These are phyloP conservation scores for Mycena latifolia DNA, from an alignment of 768 basidiomycete genomes.

Conservation along the genomic window DNA sequence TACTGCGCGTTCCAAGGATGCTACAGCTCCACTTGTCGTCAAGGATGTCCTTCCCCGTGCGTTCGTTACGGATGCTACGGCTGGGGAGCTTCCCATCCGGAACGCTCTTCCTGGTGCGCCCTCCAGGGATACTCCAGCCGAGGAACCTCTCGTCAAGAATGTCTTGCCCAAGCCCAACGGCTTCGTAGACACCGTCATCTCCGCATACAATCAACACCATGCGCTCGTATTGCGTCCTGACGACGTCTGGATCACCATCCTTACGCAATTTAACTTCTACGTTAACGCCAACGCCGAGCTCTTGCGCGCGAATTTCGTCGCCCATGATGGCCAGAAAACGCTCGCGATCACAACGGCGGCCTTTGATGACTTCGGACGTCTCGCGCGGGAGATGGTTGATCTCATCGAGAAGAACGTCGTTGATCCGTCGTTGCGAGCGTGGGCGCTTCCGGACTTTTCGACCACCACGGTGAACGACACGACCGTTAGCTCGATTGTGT, in stretches of 20 bases:
- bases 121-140: too few relatives aligned
- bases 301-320: constrained; percentile 46
- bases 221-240: constrained; percentile 53
- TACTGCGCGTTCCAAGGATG: not conserved
- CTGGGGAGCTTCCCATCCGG: too few relatives aligned
- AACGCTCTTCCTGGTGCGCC: too few relatives aligned
- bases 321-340: constrained; percentile 40
- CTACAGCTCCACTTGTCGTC: too few relatives aligned
- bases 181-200: constrained; percentile 40
- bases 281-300: constrained; percentile 51
- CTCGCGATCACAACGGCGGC: constrained; percentile 30
- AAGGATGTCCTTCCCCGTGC: too few relatives aligned
- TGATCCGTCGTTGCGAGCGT: constrained; percentile 45
- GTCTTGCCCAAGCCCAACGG: constrained; percentile 27
- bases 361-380: constrained; percentile 38
- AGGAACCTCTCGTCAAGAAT: not conserved
- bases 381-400: constrained; percentile 25
- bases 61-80: too few relatives aligned
- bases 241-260: constrained; percentile 53
- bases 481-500: constrained; percentile 33
- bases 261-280: constrained; percentile 46
- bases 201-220: constrained; percentile 42
- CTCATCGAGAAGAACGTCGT: constrained; percentile 14
- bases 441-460: constrained; percentile 57
- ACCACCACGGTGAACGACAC: constrained; percentile 58